Conservation (phyloP, 2,329 filamentous ascomycete species). For the Rhytidhysteron rufulum region DNA sequence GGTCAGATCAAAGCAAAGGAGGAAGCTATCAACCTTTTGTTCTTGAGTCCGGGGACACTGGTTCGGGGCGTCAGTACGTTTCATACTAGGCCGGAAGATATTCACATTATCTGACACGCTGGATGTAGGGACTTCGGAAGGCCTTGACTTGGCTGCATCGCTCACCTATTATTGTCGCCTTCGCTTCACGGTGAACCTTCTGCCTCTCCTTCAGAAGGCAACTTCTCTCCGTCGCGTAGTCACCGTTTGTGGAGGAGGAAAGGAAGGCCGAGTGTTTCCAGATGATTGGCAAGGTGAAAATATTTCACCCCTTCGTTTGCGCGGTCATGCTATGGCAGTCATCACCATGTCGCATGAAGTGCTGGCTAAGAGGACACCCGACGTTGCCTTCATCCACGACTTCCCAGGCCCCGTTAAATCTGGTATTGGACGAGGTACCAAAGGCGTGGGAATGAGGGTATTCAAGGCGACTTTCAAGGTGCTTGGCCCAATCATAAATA, state of each 20-base stretch:
- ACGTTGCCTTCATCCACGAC: conserved; percentile 25
- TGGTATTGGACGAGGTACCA: conserved; percentile 14
- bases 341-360: conserved; percentile 21
- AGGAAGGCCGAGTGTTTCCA: conserved; percentile 20
- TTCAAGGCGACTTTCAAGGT: conserved; percentile 10
- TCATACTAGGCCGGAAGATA: no score
- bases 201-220: conserved; percentile 22
- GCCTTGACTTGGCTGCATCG: conserved; percentile 4
- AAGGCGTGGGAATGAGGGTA: conserved; percentile 4
- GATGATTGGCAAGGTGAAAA: conserved; percentile 20
- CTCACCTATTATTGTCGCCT: conserved; percentile 10
- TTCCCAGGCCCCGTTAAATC: conserved; percentile 25
- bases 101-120: no score
- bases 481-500: conserved; percentile 14
- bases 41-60: conserved; percentile 1
- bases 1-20: conserved; percentile 40
- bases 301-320: conserved; percentile 8
- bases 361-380: conserved; percentile 14
- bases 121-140: conserved; percentile 8
- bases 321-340: conserved; percentile 18
- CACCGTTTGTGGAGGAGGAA: conserved; percentile 17
- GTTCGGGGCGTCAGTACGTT: not conserved
- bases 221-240: conserved; percentile 13
- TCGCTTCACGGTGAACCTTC: conserved; percentile 14
- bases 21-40: conserved; percentile 35